A percentile compares a stretch with the other conserved stretches of the same genome.
phyloP scores from a whole-genome alignment of 352 stramenopile species.

The Globisporangium sylvaticum region DNA sequence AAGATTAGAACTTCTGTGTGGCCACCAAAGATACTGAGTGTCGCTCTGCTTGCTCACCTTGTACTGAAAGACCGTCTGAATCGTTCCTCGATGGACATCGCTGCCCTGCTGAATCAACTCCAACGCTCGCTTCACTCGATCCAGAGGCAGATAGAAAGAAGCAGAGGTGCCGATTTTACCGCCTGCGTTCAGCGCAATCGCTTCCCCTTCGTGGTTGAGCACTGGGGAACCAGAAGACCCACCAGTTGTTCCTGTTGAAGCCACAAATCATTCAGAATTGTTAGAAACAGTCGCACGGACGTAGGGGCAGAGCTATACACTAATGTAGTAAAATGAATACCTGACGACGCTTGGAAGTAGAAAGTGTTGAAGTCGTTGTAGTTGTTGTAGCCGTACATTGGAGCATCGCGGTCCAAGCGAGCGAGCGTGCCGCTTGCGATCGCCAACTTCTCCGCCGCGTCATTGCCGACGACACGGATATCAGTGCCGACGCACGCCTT shows the following conservation, averaged over 20 bases:
- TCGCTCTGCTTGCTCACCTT: constrained; percentile 29
- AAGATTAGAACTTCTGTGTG: not conserved
- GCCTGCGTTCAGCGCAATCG: constrained; percentile 90
- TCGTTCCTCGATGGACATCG: constrained; percentile 76
- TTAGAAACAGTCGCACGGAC: not conserved
- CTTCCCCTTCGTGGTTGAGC: constrained; percentile 83
- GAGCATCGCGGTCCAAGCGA: constrained; percentile 87
- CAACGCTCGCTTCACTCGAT: constrained; percentile 86
- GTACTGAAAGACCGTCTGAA: constrained; percentile 89
- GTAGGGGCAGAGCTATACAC: constrained; percentile 8
- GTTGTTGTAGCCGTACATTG: constrained; percentile 85
- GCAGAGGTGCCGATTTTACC: constrained; percentile 84
- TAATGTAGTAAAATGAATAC: constrained; percentile 12
- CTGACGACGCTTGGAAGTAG: constrained; percentile 89
- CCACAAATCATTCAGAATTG: not conserved
- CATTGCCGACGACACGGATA: constrained; percentile 91
- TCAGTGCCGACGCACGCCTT: constrained; percentile 89
- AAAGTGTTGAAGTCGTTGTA: constrained; percentile 96
- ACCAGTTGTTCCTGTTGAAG: constrained; percentile 52
- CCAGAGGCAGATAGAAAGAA: constrained; percentile 89
- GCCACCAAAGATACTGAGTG: not conserved
- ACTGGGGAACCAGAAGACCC: constrained; percentile 88
- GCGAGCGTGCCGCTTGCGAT: constrained; percentile 91
- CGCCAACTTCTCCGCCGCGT: constrained; percentile 89
- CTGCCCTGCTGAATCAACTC: constrained; percentile 70